Evolutionary conservation across 1,284 basidiomycete species (phyloP), one percentile per base, ranked within the genome.

Genomic region (Pseudozyma hubeiensis): DNA sequence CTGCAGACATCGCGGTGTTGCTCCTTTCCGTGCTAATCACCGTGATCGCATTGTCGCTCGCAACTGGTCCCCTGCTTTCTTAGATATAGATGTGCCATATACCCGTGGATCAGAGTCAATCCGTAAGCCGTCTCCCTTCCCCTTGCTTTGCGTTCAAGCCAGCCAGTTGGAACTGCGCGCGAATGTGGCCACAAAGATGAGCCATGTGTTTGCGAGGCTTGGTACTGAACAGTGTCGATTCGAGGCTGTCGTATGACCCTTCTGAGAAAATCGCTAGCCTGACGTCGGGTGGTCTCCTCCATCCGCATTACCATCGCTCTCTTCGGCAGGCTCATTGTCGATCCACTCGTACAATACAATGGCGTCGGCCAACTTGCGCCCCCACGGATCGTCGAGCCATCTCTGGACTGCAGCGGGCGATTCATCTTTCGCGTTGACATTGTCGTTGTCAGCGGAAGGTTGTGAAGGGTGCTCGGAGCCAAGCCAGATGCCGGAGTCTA

Each of bases 321-420:
- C 53, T 3, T 56, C 41, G 5, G 29, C 39, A 8, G 64, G 50
- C 24, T 77, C 74, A 14, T 74, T 66, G 24, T 79, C 79, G 13
- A 69, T 56, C 75, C 75, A 77, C 48, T 77, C 70, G 50, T 77
- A 77, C 49, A 77, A 33, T 9, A 77, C 30, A 17, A 77, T 60
- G 7, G 67, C 63, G 30, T 77, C 75, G n/a, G 69, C 75, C 57
- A 77, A 30, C 17, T 64, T 73, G 5, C 75, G 60, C 7, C 53
- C 56, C 70, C 65, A 74, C 5, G 59, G 53, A 40, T 69, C 58
- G 34, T 41, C 37, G 19, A 60, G 17, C 75, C 75, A 75, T 31
- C 34, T 51, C 30, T 62, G 17, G 4, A 64, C 61, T 3, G 53
- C 1, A 40, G 17, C 16, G n/a, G 45, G 24, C 9, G 51, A 34